Percentiles rank a stretch among this genome's conserved stretches.
These are phyloP conservation scores for Leptographium galeiforme DNA, from an alignment of 2,329 filamentous ascomycete species.

Conservation along the genomic window DNA sequence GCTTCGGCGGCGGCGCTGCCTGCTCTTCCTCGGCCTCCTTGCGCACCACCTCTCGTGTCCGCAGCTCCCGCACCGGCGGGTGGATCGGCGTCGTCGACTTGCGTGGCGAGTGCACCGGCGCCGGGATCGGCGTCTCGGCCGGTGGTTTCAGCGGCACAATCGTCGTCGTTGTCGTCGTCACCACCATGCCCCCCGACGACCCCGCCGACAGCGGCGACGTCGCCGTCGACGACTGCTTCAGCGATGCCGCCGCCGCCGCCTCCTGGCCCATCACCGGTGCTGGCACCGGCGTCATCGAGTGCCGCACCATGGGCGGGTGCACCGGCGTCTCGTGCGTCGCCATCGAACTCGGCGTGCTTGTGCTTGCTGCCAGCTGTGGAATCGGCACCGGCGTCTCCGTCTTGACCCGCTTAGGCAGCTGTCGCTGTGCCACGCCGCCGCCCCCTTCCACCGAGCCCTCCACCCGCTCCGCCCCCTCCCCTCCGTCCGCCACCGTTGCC, in stretches of 20 bases:
- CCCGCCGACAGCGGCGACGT: conserved; percentile 6
- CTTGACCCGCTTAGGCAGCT: conserved; percentile 21
- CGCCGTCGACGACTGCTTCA: neutral
- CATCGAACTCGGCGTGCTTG: conserved; percentile 9
- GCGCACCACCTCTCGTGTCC: conserved; percentile 16
- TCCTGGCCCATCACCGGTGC: conserved; percentile 15
- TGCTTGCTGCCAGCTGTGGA: conserved; percentile 13
- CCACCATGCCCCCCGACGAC: neutral
- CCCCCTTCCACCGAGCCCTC: conserved; percentile 1
- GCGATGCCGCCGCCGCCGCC: neutral
- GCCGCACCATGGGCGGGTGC: conserved; percentile 9
- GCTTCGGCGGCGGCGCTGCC: neutral
- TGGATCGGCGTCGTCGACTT: conserved; percentile 22
- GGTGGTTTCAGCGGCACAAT: conserved; percentile 16
- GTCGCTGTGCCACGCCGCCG: conserved; percentile 7
- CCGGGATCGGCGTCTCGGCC: conserved; percentile 18
- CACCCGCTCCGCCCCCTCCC: conserved; percentile 10
- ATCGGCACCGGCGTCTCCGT: conserved; percentile 25
- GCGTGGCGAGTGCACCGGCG: conserved; percentile 16
- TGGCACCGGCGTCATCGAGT: conserved; percentile 20
- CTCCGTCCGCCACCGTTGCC: conserved; percentile 14
- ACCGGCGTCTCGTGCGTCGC: conserved; percentile 14
- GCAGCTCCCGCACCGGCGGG: conserved; percentile 20
- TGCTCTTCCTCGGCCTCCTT: neutral
- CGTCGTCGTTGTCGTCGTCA: conserved; percentile 11